Evolutionary conservation across 371 early-diverging fungal species (phyloP).

Genomic region (Funneliformis caledonium): DNA sequence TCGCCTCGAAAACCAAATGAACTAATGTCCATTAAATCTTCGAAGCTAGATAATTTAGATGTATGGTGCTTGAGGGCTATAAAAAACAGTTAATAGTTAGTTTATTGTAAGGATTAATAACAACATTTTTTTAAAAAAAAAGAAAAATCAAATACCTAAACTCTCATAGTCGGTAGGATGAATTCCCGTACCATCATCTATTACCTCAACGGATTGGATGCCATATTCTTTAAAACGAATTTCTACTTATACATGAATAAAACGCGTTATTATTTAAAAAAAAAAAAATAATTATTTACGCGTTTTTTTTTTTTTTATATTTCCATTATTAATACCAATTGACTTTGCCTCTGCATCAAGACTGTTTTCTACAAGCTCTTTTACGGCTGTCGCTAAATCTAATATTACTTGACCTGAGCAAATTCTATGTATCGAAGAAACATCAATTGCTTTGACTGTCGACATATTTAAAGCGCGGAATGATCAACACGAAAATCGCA

Average conservation of each 20-base stretch:
- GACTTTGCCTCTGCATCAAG: slow-evolving; percentile 90
- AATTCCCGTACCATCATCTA: slow-evolving; percentile 90
- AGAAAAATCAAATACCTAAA: slow-evolving; percentile 55
- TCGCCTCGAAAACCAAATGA: slow-evolving; percentile 91
- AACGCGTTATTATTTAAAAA: neutral
- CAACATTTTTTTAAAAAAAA: no score
- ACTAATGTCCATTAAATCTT: slow-evolving; percentile 65
- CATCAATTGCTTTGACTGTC: slow-evolving; percentile 26
- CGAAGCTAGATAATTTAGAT: slow-evolving; percentile 74
- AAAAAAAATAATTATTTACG: neutral
- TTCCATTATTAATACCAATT: slow-evolving; percentile 61
- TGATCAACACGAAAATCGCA: no score
- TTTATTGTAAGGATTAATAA: neutral
- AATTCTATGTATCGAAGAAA: slow-evolving; percentile 66
- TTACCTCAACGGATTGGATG: slow-evolving; percentile 72
- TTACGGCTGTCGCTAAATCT: slow-evolving; percentile 85
- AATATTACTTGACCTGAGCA: slow-evolving; percentile 93
- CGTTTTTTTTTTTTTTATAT: slow-evolving; percentile 10
- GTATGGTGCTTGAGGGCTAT: slow-evolving; percentile 77
- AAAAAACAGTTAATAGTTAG: neutral
- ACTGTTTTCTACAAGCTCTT: slow-evolving; percentile 98
- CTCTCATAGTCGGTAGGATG: slow-evolving; percentile 60
- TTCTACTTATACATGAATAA: slow-evolving; percentile 50
- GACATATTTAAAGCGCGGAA: slow-evolving; percentile 18
- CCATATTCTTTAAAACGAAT: slow-evolving; percentile 85